Percentiles rank a stretch among this genome's conserved stretches.
These are phyloP conservation scores for Eimeria praecox DNA, from an alignment of 169 alveolate genomes.

Conservation along the genomic window DNA sequence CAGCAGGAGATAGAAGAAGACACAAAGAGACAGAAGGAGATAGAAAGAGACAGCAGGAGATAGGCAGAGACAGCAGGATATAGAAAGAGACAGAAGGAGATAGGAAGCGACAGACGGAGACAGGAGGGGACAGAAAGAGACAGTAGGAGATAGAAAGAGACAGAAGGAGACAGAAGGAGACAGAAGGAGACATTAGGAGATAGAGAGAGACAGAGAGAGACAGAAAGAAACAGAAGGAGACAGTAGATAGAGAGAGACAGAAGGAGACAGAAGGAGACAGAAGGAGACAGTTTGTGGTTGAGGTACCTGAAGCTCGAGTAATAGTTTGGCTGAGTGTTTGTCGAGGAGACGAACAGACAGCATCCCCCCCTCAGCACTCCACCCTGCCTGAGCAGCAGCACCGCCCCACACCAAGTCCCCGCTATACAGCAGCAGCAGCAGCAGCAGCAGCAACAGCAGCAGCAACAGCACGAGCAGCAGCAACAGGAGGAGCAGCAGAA, in stretches of 20 bases:
- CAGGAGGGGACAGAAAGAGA: background rate
- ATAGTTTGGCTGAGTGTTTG: background rate
- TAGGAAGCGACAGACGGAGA: no score
- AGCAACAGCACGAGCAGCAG: background rate
- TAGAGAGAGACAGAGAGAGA: background rate
- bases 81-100: background rate
- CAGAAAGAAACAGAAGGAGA: background rate
- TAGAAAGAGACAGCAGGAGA: background rate
- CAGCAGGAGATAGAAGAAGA: background rate
- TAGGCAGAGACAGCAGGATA: no score
- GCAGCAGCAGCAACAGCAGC: slow-evolving; percentile 9
- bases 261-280: background rate
- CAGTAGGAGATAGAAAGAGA: background rate
- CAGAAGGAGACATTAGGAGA: no score
- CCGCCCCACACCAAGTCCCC: background rate
- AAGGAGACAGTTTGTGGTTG: slow-evolving; percentile 21
- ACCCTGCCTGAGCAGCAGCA: background rate
- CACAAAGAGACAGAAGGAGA: background rate
- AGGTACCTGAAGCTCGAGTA: slow-evolving; percentile 32
- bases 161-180: background rate
- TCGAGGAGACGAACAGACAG: background rate
- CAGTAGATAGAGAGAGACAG: background rate
- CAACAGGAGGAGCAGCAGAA: background rate
- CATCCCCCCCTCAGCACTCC: slow-evolving; percentile 46
- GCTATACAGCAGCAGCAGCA: background rate